Evolutionary conservation across 1,284 basidiomycete species (phyloP).

Genomic region (Pseudozyma tsukubaensis): DNA sequence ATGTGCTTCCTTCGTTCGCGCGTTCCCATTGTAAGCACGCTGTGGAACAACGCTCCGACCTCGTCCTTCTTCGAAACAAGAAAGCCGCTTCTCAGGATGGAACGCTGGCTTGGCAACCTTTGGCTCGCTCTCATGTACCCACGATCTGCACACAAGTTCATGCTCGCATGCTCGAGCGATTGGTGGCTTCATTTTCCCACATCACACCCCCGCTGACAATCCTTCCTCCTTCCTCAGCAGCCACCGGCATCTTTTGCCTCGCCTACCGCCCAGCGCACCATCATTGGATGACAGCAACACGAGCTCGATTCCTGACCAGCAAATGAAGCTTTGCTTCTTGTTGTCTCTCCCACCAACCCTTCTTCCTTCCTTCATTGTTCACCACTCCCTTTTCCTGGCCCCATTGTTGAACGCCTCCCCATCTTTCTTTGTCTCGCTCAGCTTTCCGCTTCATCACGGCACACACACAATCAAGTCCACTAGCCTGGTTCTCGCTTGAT

Average conservation of each 20-base stretch:
- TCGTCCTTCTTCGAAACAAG: background rate
- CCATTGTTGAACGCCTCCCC: background rate
- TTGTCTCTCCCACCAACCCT: too few species aligned
- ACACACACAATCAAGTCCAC: background rate
- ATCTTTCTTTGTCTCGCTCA: background rate
- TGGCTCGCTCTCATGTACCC: constrained; percentile 7
- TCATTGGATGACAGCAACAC: constrained; percentile 1
- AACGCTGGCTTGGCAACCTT: constrained; percentile 6
- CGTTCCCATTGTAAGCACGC: background rate
- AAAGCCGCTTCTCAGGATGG: background rate
- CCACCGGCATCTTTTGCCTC: constrained; percentile 4
- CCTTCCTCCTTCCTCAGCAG: background rate
- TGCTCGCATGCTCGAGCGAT: constrained; percentile 6
- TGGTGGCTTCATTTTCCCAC: constrained; percentile 14
- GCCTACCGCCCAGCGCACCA: background rate
- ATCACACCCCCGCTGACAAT: background rate
- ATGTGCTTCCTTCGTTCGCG: background rate
- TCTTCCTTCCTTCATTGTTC: background rate
- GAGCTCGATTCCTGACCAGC: constrained; percentile 3
- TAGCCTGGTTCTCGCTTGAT: background rate
- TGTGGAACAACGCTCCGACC: background rate
- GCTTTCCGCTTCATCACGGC: background rate
- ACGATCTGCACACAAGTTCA: constrained; percentile 15
- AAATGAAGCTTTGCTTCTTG: constrained; percentile 12
- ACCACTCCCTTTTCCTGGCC: background rate